Evolutionary conservation across 306 rosid species (phyloP).

Genomic region (Vicia faba): DNA sequence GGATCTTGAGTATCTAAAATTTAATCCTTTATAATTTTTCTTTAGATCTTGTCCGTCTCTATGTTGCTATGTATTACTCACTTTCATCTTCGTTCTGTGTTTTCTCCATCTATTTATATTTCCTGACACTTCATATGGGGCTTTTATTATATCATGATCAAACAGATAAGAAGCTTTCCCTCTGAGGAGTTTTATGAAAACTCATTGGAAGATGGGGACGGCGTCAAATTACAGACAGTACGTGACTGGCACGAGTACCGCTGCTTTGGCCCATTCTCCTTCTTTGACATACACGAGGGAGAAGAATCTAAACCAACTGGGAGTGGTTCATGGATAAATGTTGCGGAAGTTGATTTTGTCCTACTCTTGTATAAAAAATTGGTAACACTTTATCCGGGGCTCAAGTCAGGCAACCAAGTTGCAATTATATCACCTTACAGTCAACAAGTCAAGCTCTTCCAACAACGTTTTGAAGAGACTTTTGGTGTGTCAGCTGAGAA

Average conservation of each 20-base stretch:
- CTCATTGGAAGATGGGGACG: constrained; percentile 81
- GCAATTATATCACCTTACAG: constrained; percentile 86
- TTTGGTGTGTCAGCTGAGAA: constrained; percentile 76
- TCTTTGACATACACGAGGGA: constrained; percentile 82
- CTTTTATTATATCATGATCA: constrained; percentile 27
- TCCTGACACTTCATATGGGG: constrained; percentile 8
- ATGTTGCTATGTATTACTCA: constrained; percentile 25
- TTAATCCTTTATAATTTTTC: constrained; percentile 17
- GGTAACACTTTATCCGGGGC: constrained; percentile 63
- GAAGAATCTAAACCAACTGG: constrained; percentile 66
- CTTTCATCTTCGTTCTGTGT: constrained; percentile 12
- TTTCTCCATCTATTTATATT: constrained; percentile 15
- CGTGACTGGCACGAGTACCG: constrained; percentile 78
- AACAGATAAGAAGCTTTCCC: constrained; percentile 91
- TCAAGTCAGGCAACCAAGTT: constrained; percentile 72
- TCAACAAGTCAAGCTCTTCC: constrained; percentile 82
- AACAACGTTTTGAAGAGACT: constrained; percentile 68
- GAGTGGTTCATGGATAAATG: constrained; percentile 79
- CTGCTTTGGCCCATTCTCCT: constrained; percentile 90
- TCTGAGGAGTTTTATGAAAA: constrained; percentile 79
- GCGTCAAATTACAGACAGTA: constrained; percentile 49
- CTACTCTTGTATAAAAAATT: constrained; percentile 73
- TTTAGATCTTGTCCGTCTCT: neutral
- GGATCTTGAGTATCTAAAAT: neutral
- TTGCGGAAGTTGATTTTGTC: constrained; percentile 84